Base-by-base conservation (phyloP, 148 eudicot species). In the Limonium bicolor region DNA sequence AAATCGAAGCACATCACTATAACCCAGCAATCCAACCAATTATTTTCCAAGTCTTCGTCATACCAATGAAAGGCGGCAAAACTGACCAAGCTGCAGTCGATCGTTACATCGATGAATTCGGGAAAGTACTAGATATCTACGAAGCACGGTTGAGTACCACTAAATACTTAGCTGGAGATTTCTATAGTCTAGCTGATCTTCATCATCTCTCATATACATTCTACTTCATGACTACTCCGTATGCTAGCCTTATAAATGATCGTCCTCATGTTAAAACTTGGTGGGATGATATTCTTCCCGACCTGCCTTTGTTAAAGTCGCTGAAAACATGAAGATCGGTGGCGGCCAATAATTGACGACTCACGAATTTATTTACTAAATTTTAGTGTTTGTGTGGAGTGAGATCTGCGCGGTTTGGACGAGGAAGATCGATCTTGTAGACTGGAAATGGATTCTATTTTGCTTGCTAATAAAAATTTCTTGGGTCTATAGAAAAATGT, bases 201-300 rank as follows among this genome's bases (percentile, higher is more conserved):
- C 74, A 64, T 22, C 69, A 65, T 26, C 33, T 64, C 1, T 35
- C 55, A 17, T 60, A 41, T 35, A 64, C 63, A 7, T 42, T 54
- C 28, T 59, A 51, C 25, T 52, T 64, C 0, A 63, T 60, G 63
- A 55, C 48, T 19, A 55, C 63, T 28, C 45, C 66, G 7, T 61
- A 34, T 38, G 70, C 63, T 24, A 27, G 51, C 8, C 37, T 65
- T 41, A 35, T 69, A 10, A 32, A 60, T 7, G 43, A 48, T 1
- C 59, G 63, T 4, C 67, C 70, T 2, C 41, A 36, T 60, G 70
- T 69, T 21, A 64, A 60, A 60, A 63, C 63, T 7, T 64, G 75
- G 75, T 64, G 67, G 66, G 70, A 64, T 42, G 63, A 69, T 13
- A 56, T 69, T 51, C 63, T 19, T 55, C 66, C 5, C 46, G 70